These are phyloP conservation scores for Scopulariopsis brevicaulis DNA, from an alignment of 2,329 filamentous ascomycete genomes.

Conservation along the genomic window DNA sequence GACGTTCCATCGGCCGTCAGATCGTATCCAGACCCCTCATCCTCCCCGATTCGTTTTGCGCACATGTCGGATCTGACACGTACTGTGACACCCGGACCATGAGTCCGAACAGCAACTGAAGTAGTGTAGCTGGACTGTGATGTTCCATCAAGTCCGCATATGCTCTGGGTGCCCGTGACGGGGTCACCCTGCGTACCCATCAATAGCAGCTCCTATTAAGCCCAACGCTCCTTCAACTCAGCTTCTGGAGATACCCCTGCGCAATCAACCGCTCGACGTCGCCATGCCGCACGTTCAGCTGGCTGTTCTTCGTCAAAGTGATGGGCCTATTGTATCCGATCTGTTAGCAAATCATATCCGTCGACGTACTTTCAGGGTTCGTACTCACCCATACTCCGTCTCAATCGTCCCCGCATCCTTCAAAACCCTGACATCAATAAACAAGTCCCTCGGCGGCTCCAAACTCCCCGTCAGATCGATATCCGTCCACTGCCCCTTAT, in stretches of 20 bases:
- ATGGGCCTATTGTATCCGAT: constrained; percentile 54
- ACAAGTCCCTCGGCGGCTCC: constrained; percentile 88
- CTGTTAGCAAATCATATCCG: constrained; percentile 7
- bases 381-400: constrained; percentile 86
- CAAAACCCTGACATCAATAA: constrained; percentile 91
- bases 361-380: not conserved
- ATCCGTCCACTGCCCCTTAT: constrained; percentile 97
- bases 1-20: not conserved
- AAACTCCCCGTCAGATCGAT: constrained; percentile 90
- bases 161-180: not conserved
- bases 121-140: not conserved
- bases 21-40: not conserved
- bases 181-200: not conserved
- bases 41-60: not conserved
- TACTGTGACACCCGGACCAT: not conserved
- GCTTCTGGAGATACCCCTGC: constrained; percentile 86
- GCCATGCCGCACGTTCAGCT: constrained; percentile 91
- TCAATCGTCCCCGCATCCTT: constrained; percentile 98
- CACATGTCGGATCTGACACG: not conserved
- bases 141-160: not conserved
- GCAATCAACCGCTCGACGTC: constrained; percentile 92
- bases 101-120: not conserved
- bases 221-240: constrained; percentile 43
- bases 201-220: not conserved
- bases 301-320: constrained; percentile 93